Evolutionary conservation across 2,329 filamentous ascomycete species (phyloP), one percentile per base, ranked within the genome.

Genomic region (Samsoniella hepiali): DNA sequence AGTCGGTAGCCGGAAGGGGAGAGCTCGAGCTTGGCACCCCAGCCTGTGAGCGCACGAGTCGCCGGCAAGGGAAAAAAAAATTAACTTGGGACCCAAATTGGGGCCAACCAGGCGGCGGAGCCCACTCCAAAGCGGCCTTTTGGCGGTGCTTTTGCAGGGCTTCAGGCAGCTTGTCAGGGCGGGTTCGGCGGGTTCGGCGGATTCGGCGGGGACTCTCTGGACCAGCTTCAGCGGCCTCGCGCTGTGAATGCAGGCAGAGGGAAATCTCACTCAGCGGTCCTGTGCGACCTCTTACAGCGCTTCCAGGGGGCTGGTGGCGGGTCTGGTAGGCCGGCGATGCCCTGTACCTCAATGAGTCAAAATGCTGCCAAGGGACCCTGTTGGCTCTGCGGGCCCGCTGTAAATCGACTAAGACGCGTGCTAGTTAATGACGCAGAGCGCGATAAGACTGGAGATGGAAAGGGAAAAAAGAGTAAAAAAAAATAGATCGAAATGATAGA

Each of bases 361-460:
- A 22, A 22, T 22, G 22, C 22, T 56, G 36, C 27, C 6, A 17
- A 22, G 47, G 47, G 54, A 53, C 58, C 58, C 58, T 60, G 42
- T 58, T 62, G 53, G 60, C 51, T 49, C n/a, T 31, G 7, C 15
- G 27, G 60, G 27, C 53, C 54, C 54, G 44, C 53, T 57, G 11
- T 62, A 53, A 22, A 58, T 51, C 44, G 45, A 57, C 45, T 51
- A 53, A 50, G 53, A 58, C 29, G 58, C 38, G 47, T 40, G 50
- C 44, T 58, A 32, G 47, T 34, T 58, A 61, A 58, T 53, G 53
- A 63, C 50, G 63, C 58, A 53, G 58, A 31, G 15, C 42, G 36
- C 22, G 57, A 49, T 62, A 63, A 60, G 63, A 61, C 29, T 60
- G 53, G 31, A 55, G 62, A 62, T 49, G 32, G n/a, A 55, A 22